Conservation (phyloP, 2,329 filamentous ascomycete genomes). For the Xylariaceae sp. region DNA sequence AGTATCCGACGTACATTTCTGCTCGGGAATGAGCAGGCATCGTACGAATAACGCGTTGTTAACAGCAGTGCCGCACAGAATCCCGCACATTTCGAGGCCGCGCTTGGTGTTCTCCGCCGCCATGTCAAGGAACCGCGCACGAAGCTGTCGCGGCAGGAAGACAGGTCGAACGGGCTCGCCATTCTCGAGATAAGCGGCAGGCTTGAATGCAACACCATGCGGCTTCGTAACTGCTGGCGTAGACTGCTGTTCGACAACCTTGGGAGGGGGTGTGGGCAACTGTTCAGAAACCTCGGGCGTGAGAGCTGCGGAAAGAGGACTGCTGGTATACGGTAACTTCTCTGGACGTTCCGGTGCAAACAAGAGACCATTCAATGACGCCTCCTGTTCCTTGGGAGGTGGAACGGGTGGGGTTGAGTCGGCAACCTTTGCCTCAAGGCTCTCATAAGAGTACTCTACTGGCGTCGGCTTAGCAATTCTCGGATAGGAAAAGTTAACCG, state of each 20-base stretch:
- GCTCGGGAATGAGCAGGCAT: constrained; percentile 82
- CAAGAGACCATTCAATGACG: constrained; percentile 5
- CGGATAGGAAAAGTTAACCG: constrained; percentile 48
- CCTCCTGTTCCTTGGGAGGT: constrained; percentile 35
- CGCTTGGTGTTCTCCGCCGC: constrained; percentile 70
- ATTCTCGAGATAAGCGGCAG: constrained; percentile 84
- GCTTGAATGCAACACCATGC: constrained; percentile 69
- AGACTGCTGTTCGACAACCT: constrained; percentile 23
- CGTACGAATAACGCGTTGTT: constrained; percentile 93
- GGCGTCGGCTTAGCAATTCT: constrained; percentile 49
- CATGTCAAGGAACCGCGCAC: constrained; percentile 66
- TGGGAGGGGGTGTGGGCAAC: constrained; percentile 31
- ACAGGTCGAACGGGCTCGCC: constrained; percentile 80
- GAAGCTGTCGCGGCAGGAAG: constrained; percentile 74
- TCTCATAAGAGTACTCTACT: constrained; percentile 39
- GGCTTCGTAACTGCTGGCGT: constrained; percentile 37
- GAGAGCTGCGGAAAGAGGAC: constrained; percentile 21
- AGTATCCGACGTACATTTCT: constrained; percentile 83
- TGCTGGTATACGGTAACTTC: constrained; percentile 30
- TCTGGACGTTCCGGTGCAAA: constrained; percentile 30
- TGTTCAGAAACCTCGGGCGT: constrained; percentile 19
- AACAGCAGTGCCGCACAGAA: constrained; percentile 83
- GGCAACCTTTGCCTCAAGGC: constrained; percentile 16
- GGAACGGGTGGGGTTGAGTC: constrained; percentile 33
- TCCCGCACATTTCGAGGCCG: constrained; percentile 91